These are phyloP conservation scores for Solanum etuberosum DNA, from an alignment of 257 asterid species.

Conservation along the genomic window DNA sequence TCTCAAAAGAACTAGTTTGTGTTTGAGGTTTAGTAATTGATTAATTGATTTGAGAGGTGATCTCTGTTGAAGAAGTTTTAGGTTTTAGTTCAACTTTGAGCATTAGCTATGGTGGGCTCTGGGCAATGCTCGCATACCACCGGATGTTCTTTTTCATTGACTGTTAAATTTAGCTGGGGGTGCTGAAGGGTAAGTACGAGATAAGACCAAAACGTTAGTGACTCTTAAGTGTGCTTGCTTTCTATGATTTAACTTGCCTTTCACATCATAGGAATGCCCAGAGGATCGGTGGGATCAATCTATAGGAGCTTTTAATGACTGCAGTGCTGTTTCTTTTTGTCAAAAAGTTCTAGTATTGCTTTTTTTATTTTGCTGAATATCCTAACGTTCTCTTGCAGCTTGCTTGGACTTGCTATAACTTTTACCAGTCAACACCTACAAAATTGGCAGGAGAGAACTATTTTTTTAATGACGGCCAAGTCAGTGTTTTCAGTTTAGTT, in stretches of 20 bases:
- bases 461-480: constrained; percentile 77
- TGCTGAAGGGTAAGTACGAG: background rate
- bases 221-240: background rate
- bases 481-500: constrained; percentile 3
- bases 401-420: constrained; percentile 99
- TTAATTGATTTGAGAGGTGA: background rate
- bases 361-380: background rate
- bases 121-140: background rate
- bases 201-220: background rate
- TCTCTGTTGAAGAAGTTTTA: background rate
- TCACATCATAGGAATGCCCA: background rate
- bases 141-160: background rate
- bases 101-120: background rate
- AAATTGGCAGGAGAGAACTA: constrained; percentile 99
- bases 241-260: background rate
- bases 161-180: background rate
- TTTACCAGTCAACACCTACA: constrained; percentile 94
- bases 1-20: background rate
- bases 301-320: background rate
- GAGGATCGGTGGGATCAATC: background rate
- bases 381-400: constrained; percentile 44
- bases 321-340: background rate
- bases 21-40: background rate
- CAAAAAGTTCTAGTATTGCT: background rate
- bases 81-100: background rate